Percentiles rank a stretch among this genome's conserved stretches.
These are phyloP conservation scores for Bruguiera sexangula DNA, from an alignment of 345 rosid genomes.

Conservation along the genomic window DNA sequence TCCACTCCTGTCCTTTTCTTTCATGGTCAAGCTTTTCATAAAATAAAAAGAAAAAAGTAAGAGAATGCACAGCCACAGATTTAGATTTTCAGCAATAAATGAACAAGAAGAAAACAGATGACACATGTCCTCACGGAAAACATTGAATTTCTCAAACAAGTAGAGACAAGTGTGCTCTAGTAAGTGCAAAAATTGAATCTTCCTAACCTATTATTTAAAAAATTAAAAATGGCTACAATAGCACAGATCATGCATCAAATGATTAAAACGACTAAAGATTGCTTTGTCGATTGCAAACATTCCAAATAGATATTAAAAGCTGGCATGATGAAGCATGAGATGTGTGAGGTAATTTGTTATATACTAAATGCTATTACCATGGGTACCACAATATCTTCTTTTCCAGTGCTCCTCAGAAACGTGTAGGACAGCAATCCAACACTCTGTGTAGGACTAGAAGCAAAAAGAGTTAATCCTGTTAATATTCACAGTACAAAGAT, in stretches of 20 bases:
- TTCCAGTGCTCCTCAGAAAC: constrained; percentile 52
- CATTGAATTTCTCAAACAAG: too few relatives aligned
- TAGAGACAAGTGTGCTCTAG: too few relatives aligned
- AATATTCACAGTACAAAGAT: too few relatives aligned
- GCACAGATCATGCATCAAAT: too few relatives aligned
- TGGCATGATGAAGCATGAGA: background rate
- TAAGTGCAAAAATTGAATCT: too few relatives aligned
- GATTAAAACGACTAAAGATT: too few relatives aligned
- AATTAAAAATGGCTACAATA: too few relatives aligned
- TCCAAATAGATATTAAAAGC: background rate
- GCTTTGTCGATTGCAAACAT: background rate
- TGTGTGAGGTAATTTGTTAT: background rate
- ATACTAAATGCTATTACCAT: constrained; percentile 40
- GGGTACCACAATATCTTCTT: constrained; percentile 77
- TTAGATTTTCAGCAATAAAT: too few relatives aligned
- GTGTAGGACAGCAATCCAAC: constrained; percentile 74
- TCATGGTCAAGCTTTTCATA: constrained; percentile 55
- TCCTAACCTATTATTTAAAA: too few relatives aligned
- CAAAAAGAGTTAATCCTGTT: background rate
- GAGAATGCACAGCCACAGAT: background rate
- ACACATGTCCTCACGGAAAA: too few relatives aligned
- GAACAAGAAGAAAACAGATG: background rate
- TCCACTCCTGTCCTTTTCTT: constrained; percentile 42
- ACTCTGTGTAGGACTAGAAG: constrained; percentile 49
- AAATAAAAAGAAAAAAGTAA: constrained; percentile 1